Evolutionary conservation across 441 rosid species (phyloP).

Genomic region (Gossypium laxum): DNA sequence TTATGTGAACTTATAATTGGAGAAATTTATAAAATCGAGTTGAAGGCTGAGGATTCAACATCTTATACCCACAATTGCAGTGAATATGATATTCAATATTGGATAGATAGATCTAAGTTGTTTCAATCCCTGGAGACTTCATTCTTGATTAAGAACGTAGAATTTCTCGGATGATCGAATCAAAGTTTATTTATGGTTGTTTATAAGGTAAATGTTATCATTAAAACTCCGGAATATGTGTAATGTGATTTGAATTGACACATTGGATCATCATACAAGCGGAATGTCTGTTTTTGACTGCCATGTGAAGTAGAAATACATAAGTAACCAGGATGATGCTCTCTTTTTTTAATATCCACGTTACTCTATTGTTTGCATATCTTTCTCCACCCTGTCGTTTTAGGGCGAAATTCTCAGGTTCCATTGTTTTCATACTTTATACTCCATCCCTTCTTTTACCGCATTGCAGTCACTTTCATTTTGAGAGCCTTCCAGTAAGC

Average conservation of each 20-base stretch:
- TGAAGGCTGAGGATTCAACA: neutral
- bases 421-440: neutral
- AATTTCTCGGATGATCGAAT: neutral
- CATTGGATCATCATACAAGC: neutral
- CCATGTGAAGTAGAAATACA: neutral
- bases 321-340: neutral
- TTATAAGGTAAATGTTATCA: slow-evolving; percentile 1
- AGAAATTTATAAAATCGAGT: neutral
- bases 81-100: neutral
- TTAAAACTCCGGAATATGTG: neutral
- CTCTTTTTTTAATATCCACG: neutral
- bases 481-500: neutral
- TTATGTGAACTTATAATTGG: neutral
- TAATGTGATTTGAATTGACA: neutral
- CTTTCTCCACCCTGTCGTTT: neutral
- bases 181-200: neutral
- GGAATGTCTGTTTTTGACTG: neutral
- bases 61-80: neutral
- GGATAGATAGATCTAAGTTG: neutral
- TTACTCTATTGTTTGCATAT: neutral
- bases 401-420: neutral
- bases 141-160: neutral
- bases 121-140: neutral
- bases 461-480: neutral
- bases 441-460: neutral